These are phyloP conservation scores for Moesziomyces antarcticus DNA, from an alignment of 1,284 basidiomycete genomes.

Conservation along the genomic window DNA sequence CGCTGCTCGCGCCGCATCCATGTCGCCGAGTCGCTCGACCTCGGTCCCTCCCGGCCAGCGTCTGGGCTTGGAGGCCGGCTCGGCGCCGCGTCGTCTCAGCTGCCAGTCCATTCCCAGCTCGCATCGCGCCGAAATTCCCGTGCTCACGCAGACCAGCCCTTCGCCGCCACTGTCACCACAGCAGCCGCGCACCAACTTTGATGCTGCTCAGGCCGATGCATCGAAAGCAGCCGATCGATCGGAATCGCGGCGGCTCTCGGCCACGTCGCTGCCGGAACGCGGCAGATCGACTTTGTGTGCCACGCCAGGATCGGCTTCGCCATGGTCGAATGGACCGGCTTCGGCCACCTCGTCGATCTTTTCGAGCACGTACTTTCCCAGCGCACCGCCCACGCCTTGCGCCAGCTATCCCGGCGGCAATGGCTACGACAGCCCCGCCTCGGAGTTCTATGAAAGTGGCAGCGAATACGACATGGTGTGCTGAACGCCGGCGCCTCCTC, in stretches of 20 bases:
- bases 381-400: conserved; percentile 18
- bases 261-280: conserved; percentile 4
- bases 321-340: conserved; percentile 30
- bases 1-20: conserved; percentile 13
- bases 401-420: conserved; percentile 38
- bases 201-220: neutral
- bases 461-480: conserved; percentile 63
- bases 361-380: conserved; percentile 45
- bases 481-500: conserved; percentile 3
- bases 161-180: conserved; percentile 36
- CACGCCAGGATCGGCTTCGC: conserved; percentile 18
- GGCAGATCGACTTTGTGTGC: conserved; percentile 14
- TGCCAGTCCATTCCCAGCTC: conserved; percentile 16
- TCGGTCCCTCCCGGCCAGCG: conserved; percentile 25
- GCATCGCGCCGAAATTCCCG: conserved; percentile 16
- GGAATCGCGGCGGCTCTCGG: conserved; percentile 1
- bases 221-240: neutral
- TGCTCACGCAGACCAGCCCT: conserved; percentile 42
- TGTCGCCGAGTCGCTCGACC: conserved; percentile 33
- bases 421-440: conserved; percentile 59
- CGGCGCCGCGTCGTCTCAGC: conserved; percentile 22
- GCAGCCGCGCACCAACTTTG: neutral
- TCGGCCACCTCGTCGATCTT: conserved; percentile 41
- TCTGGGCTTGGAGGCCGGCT: neutral
- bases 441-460: conserved; percentile 64